phyloP scores from a whole-genome alignment of 441 rosid species.

The Sinapis alba region DNA sequence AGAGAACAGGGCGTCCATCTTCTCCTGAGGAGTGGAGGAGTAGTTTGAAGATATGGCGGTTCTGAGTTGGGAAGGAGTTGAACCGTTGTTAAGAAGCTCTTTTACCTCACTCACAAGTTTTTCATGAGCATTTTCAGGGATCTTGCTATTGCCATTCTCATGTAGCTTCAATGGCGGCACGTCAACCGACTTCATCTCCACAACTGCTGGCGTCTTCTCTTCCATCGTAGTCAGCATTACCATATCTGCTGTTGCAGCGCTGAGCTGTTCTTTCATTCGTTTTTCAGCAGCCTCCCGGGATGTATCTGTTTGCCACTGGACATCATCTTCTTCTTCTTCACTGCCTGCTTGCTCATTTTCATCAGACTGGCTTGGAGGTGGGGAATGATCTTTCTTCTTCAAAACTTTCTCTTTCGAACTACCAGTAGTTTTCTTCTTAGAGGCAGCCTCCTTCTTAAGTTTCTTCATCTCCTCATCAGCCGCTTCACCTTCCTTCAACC shows the following conservation, averaged over 20 bases:
- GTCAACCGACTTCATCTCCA: slow-evolving; percentile 26
- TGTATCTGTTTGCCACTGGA: slow-evolving; percentile 80
- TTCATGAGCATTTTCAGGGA: slow-evolving; percentile 20
- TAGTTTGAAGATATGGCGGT: slow-evolving; percentile 41
- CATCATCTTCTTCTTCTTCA: slow-evolving; percentile 41
- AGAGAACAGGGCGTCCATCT: slow-evolving; percentile 50
- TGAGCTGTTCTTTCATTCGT: slow-evolving; percentile 64
- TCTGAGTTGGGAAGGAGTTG: slow-evolving; percentile 44
- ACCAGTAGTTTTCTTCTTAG: slow-evolving; percentile 49
- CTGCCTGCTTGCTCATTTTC: slow-evolving; percentile 32
- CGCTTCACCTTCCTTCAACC: slow-evolving; percentile 68
- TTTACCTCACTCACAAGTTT: slow-evolving; percentile 52
- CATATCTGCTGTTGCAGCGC: slow-evolving; percentile 67
- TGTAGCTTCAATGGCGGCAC: neutral
- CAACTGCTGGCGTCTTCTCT: slow-evolving; percentile 42
- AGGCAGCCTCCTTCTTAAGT: slow-evolving; percentile 48
- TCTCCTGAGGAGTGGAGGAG: slow-evolving; percentile 47
- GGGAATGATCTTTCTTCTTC: slow-evolving; percentile 51
- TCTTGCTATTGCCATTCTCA: slow-evolving; percentile 45
- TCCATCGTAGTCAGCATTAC: slow-evolving; percentile 57
- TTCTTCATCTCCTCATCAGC: slow-evolving; percentile 70
- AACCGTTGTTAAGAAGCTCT: slow-evolving; percentile 43
- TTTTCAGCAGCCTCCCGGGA: slow-evolving; percentile 63
- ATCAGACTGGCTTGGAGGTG: slow-evolving; percentile 37
- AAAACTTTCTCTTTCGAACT: slow-evolving; percentile 46